phyloP scores from a whole-genome alignment of 352 stramenopile species.

The Discostella stelligera region DNA sequence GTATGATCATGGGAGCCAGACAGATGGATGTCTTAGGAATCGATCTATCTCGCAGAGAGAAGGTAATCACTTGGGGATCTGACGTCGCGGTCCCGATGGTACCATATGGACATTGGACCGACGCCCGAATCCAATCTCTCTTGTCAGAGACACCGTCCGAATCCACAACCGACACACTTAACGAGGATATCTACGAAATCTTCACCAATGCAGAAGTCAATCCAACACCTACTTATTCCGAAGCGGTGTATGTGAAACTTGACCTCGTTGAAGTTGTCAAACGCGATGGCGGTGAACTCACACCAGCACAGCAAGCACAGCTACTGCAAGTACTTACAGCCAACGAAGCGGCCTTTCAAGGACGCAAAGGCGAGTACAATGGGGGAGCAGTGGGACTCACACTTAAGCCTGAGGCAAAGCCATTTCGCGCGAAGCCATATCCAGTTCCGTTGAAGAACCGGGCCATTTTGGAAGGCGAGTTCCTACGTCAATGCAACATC shows the following conservation, averaged over 20 bases:
- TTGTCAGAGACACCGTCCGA: too few relatives aligned
- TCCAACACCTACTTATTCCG: too few relatives aligned
- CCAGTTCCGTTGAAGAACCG: background rate
- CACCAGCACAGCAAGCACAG: background rate
- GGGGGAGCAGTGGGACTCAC: background rate
- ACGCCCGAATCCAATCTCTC: background rate
- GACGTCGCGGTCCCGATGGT: constrained; percentile 3
- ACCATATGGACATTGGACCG: background rate
- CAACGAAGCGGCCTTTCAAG: background rate
- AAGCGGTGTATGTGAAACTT: background rate
- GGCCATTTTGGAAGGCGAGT: background rate
- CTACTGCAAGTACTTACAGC: background rate
- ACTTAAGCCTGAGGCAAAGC: background rate
- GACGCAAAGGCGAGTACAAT: background rate
- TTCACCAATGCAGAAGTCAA: too few relatives aligned
- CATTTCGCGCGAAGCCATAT: background rate
- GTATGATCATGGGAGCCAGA: background rate
- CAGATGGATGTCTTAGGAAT: constrained; percentile 1
- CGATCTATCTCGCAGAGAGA: background rate
- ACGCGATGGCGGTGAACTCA: background rate
- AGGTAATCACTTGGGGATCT: constrained; percentile 7
- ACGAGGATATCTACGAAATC: too few relatives aligned
- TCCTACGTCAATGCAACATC: background rate
- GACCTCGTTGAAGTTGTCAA: background rate
- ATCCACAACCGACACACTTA: too few relatives aligned